Evolutionary conservation across 1,284 basidiomycete species (phyloP).

Genomic region (Ustanciosporium gigantosporum): DNA sequence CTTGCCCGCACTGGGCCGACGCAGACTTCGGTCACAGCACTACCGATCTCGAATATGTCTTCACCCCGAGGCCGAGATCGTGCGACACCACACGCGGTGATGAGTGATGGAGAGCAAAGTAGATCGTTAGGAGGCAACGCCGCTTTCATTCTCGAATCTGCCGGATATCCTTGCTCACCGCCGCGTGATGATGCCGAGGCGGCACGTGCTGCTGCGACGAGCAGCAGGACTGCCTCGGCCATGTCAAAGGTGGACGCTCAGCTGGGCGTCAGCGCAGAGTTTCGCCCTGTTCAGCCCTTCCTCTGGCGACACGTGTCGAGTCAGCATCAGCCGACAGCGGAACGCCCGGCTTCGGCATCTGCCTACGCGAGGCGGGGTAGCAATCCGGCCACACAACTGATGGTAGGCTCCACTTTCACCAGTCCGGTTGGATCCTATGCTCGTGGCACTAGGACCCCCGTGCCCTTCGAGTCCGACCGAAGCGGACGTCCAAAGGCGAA

Average conservation of each 20-base stretch:
- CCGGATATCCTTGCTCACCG: constrained; percentile 1
- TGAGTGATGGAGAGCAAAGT: constrained; percentile 22
- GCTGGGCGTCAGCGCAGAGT: constrained; percentile 12
- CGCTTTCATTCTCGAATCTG: constrained; percentile 30
- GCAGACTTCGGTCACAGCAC: constrained; percentile 4
- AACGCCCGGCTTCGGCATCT: background rate
- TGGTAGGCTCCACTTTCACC: constrained; percentile 3
- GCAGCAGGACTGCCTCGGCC: no score
- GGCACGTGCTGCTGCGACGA: no score
- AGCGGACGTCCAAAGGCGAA: constrained; percentile 2
- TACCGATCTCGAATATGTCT: constrained; percentile 7
- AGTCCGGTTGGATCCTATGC: constrained; percentile 29
- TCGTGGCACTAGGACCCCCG: no score
- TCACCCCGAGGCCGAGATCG: constrained; percentile 17
- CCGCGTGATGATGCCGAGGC: background rate
- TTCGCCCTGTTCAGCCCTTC: constrained; percentile 5
- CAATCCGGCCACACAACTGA: constrained; percentile 14
- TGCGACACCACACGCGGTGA: constrained; percentile 4
- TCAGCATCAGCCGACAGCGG: constrained; percentile 3
- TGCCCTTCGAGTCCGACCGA: no score
- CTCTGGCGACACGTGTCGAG: constrained; percentile 20
- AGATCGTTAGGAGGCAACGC: constrained; percentile 26
- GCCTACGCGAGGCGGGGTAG: constrained; percentile 9
- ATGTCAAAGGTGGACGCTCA: no score
- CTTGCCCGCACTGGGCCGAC: background rate